Evolutionary conservation across 768 basidiomycete genomes (phyloP), one percentile per base, ranked within the genome.

Genomic region (Agaricus sinodeliciosus): DNA sequence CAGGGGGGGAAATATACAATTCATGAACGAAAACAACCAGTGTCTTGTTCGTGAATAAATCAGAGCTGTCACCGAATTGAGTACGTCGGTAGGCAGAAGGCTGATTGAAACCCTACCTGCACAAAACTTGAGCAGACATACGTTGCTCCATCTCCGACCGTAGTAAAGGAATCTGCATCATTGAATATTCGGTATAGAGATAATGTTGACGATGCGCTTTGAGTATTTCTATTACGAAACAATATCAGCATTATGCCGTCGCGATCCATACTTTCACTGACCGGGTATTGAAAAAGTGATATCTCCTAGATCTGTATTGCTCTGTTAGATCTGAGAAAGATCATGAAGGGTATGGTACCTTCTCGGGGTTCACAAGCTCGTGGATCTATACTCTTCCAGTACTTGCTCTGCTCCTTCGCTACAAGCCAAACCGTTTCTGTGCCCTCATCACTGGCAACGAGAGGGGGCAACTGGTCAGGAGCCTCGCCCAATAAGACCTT

Each of bases 341-440:
- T 13, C 31, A 51, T 34, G 35, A n/a, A 45, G 42, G 1, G 26
- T 3, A 48, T 19, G 26, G 22, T 60, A 89, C 94, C 84, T 71
- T 90, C 85, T 48, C 79, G 77, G 13, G 91, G 90, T 65, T 94
- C 90, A 59, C 86, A 87, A 9, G 82, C 75, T 66, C 87, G 90
- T 0, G 85, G 85, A 59, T 88, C 83, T 35, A 98, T 77, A 60
- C 72, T 84, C 66, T 86, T 92, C 96, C 96, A 99, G 63, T 87
- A 88, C 65, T 85, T 87, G 62, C 85, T 88, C 66, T 97, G 95
- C 48, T 91, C 81, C 58, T 79, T 79, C 8, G 90, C 88, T 9
- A 95, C 93, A 43, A 90, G 80, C 77, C 84, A 93, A 11, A 97
- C 80, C 0, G 94, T 92, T 70, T 95, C 90, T 6, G 91, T 90